phyloP scores from a whole-genome alignment of 2,329 filamentous ascomycete genomes.

The Hypoxylon rubiginosum region DNA sequence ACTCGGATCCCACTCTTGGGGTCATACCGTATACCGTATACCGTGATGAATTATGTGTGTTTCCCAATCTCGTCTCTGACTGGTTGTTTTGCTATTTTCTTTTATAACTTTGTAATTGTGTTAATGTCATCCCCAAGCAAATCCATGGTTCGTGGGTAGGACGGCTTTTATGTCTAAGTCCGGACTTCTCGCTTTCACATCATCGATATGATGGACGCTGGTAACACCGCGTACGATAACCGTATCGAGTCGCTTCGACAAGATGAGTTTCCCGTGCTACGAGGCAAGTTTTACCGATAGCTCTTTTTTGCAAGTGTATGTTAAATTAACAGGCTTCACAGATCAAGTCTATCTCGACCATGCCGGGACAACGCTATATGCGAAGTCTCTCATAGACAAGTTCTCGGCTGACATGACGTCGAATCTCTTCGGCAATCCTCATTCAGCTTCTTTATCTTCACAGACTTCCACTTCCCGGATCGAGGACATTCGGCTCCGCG shows the following conservation, averaged over 20 bases:
- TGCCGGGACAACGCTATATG: conserved; percentile 89
- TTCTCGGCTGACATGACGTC: conserved; percentile 84
- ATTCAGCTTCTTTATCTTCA: conserved; percentile 86
- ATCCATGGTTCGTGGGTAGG: conserved; percentile 18
- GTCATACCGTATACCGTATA: conserved; percentile 1
- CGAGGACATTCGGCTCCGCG: conserved; percentile 79
- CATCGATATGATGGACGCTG: conserved; percentile 49
- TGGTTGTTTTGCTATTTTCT: background rate
- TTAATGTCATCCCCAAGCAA: conserved; percentile 8
- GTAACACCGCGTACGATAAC: conserved; percentile 64
- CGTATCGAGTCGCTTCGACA: conserved; percentile 70
- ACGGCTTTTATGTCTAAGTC: conserved; percentile 42
- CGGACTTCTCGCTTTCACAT: conserved; percentile 32
- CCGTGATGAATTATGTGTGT: conserved; percentile 21
- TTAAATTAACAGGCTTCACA: conserved; percentile 52
- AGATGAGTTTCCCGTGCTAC: conserved; percentile 77
- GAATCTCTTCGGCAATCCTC: conserved; percentile 89
- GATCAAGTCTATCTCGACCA: conserved; percentile 89
- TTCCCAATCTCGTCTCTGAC: background rate
- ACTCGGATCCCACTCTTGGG: conserved; percentile 32
- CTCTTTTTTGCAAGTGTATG: background rate
- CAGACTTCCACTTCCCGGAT: conserved; percentile 80
- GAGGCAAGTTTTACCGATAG: conserved; percentile 60
- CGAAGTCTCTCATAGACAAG: conserved; percentile 82
- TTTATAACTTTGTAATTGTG: conserved; percentile 11